phyloP scores from a whole-genome alignment of 768 basidiomycete species.

The Brasilioporus rufonigricans region DNA sequence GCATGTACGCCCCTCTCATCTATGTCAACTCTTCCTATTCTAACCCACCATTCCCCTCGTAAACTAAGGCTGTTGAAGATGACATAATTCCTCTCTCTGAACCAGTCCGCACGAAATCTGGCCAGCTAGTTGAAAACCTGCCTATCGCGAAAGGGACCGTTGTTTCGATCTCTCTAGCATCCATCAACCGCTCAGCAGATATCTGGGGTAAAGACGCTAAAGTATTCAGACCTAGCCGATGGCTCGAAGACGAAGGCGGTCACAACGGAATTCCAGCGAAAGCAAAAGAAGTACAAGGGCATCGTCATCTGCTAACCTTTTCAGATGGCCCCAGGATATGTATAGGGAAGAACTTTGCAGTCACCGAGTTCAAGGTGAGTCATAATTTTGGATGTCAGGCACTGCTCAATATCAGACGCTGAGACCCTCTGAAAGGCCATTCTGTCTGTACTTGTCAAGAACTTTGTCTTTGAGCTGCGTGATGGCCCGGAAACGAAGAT shows the following conservation, averaged over 20 bases:
- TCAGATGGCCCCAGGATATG: conserved; percentile 51
- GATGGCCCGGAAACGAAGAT: conserved; percentile 36
- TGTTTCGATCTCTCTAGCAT: conserved; percentile 41
- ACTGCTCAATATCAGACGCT: background rate
- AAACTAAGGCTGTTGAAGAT: conserved; percentile 44
- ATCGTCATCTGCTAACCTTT: conserved; percentile 51
- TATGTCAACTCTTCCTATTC: background rate
- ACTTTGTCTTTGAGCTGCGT: conserved; percentile 14
- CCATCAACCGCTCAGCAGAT: conserved; percentile 44
- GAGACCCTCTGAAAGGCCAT: conserved; percentile 33
- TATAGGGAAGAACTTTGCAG: conserved; percentile 48
- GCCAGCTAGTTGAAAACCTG: conserved; percentile 38
- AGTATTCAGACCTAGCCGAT: background rate
- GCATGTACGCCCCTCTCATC: background rate
- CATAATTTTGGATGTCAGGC: background rate
- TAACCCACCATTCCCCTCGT: background rate
- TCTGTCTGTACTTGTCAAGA: conserved; percentile 28
- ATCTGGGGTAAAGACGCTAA: background rate
- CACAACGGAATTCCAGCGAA: conserved; percentile 18
- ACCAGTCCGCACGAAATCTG: conserved; percentile 30
- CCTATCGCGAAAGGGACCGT: conserved; percentile 45
- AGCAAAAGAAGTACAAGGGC: conserved; percentile 44
- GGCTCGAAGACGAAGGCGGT: conserved; percentile 28
- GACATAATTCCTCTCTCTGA: background rate
- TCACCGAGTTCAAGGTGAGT: conserved; percentile 35